A percentile compares a stretch with the other conserved stretches of the same genome.
Conservation (phyloP, 768 basidiomycete genomes). For the Psilocybe azurescens region DNA sequence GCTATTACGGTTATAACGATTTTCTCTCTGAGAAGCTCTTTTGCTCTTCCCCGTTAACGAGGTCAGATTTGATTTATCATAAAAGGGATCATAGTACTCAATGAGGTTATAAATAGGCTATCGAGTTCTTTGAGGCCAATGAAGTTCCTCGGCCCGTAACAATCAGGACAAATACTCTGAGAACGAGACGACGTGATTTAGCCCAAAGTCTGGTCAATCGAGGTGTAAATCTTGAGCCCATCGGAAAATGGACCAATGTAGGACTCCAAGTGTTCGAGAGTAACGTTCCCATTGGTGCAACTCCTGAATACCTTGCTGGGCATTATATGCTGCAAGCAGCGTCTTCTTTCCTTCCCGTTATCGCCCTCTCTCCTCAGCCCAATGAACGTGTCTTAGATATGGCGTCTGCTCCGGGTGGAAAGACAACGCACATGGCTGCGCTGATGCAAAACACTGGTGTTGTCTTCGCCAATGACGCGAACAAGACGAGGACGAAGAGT, state of each 20-base stretch:
- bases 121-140: conserved; percentile 98
- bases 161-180: conserved; percentile 96
- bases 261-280: conserved; percentile 99
- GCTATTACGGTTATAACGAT: conserved; percentile 97
- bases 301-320: conserved; percentile 97
- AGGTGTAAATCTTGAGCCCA: conserved; percentile 96
- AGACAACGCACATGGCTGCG: conserved; percentile 97
- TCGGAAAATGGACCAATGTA: conserved; percentile 99
- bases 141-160: conserved; percentile 96
- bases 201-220: conserved; percentile 94
- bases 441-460: conserved; percentile 98
- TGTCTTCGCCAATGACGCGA: conserved; percentile 96
- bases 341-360: conserved; percentile 98
- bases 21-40: conserved; percentile 96
- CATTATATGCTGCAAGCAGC: conserved; percentile 99
- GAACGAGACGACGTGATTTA: conserved; percentile 91
- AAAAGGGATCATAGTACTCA: conserved; percentile 3
- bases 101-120: conserved; percentile 59
- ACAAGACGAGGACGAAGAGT: conserved; percentile 94
- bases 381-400: conserved; percentile 96
- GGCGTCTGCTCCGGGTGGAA: conserved; percentile 98
- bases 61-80: conserved; percentile 48
- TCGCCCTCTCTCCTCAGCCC: conserved; percentile 91
- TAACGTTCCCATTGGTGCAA: conserved; percentile 95
- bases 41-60: conserved; percentile 92